Base-by-base conservation (phyloP, 306 rosid species). In the Lathyrus tuberosus region DNA sequence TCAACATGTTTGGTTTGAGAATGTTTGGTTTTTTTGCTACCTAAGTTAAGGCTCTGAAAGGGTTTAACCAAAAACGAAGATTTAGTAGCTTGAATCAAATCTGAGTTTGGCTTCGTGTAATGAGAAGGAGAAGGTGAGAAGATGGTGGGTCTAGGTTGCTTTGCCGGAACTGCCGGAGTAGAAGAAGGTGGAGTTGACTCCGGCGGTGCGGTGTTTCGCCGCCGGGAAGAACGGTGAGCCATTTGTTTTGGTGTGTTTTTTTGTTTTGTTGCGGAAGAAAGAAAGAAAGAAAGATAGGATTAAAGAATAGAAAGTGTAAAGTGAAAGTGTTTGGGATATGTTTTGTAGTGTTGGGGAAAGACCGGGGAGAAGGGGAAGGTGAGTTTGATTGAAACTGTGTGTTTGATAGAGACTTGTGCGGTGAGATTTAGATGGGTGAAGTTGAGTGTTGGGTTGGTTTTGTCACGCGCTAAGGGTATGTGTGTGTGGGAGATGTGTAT, bases 161-260 rank as follows among this genome's bases (percentile, higher is more conserved):
- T 83, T 8, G 26, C 66, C 22, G 69, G 66, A 1, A 7, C 3
- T 0, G 40, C 0, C 40, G 40, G 40, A 33, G 35, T 1, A 75
- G 70, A 37, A 70, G 84, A 66, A 14, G 84, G 24, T 5, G 84
- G 70, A 8, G 61, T 78, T 68, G 82, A 26, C 54, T 79, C 22
- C 46, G 86, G 78, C 26, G 78, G 54, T 69, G 64, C 65, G 52
- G 76, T 33, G 49, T 63, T 85, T 77, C 86, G 89, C 76, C 86
- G 86, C 5, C 78, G 88, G 43, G 80, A 46, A 78, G 79, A n/a
- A 30, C 80, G 81, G 85, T 79, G 84, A 20, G 94, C 80, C 89
- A 62, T 62, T 44, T 3, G 33, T 38, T 60, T 62, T 13, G 22
- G 56, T 42, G 41, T 54, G 22, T 13, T 2, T 3, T 3, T 53